These are phyloP conservation scores for Agapanthus africanus DNA, from an alignment of 106 monocot genomes.

Conservation along the genomic window DNA sequence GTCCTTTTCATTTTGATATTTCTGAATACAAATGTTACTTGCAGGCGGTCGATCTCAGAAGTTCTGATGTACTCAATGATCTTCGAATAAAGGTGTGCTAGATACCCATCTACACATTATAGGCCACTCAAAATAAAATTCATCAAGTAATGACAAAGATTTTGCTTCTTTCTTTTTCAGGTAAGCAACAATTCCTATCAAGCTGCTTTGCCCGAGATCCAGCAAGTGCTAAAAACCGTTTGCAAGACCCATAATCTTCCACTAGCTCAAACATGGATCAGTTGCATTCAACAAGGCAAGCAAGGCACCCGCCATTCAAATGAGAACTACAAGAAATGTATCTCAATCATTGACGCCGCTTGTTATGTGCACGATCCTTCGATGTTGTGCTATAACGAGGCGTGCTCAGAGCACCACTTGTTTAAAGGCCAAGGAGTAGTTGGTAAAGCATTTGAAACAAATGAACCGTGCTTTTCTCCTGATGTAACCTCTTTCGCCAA, in stretches of 20 bases:
- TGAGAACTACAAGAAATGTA: slow-evolving; percentile 48
- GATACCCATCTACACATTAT: neutral
- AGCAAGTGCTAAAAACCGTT: slow-evolving; percentile 35
- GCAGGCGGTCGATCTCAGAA: slow-evolving; percentile 78
- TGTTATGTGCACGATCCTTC: slow-evolving; percentile 46
- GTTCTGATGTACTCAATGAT: slow-evolving; percentile 31
- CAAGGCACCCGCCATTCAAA: slow-evolving; percentile 46
- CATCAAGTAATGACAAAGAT: slow-evolving; percentile 1
- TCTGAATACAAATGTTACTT: no score
- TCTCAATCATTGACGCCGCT: slow-evolving; percentile 60
- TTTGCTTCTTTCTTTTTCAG: slow-evolving; percentile 25
- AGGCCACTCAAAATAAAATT: neutral
- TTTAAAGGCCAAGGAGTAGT: slow-evolving; percentile 69
- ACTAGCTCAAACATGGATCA: slow-evolving; percentile 82
- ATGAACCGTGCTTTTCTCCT: slow-evolving; percentile 61
- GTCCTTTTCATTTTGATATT: no score
- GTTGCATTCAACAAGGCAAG: slow-evolving; percentile 61
- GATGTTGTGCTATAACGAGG: slow-evolving; percentile 48
- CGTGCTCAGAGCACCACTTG: slow-evolving; percentile 85
- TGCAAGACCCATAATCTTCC: slow-evolving; percentile 53
- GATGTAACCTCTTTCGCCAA: slow-evolving; percentile 47
- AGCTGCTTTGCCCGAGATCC: slow-evolving; percentile 54
- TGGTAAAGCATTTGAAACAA: slow-evolving; percentile 68
- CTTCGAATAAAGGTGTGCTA: slow-evolving; percentile 37
- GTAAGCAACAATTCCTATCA: slow-evolving; percentile 33